Percentiles rank a stretch among this genome's conserved stretches.
Conservation (phyloP, 1,284 basidiomycete species). For the Naganishia sp. region DNA sequence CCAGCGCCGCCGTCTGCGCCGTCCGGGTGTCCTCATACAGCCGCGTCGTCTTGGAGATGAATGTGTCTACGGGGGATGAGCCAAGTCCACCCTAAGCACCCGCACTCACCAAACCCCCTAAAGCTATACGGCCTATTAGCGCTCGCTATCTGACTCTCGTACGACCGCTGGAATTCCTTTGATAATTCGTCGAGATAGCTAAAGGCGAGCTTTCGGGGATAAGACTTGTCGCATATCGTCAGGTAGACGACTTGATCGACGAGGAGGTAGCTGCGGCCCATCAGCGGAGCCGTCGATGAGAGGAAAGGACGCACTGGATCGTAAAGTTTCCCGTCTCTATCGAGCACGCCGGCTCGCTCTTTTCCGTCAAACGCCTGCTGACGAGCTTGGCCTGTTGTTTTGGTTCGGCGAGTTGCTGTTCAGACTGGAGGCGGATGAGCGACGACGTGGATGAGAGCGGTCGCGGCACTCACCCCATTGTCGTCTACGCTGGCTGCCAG, state of each 20-base stretch:
- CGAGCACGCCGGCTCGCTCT: conserved; percentile 91
- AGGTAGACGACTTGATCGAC: conserved; percentile 90
- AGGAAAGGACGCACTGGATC: conserved; percentile 68
- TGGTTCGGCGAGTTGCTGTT: conserved; percentile 89
- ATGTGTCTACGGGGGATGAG: conserved; percentile 68
- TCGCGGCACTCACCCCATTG: conserved; percentile 67
- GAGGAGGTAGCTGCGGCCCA: conserved; percentile 78
- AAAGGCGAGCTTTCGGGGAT: conserved; percentile 96
- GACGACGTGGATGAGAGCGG: neutral
- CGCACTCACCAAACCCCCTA: conserved; percentile 80
- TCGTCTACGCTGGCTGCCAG: conserved; percentile 93
- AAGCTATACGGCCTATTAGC: conserved; percentile 91
- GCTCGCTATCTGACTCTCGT: conserved; percentile 82
- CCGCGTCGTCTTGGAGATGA: conserved; percentile 96
- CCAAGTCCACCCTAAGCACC: neutral
- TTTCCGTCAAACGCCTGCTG: conserved; percentile 87
- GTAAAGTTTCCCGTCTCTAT: conserved; percentile 95
- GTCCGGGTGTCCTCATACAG: conserved; percentile 92
- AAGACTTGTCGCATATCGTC: conserved; percentile 93
- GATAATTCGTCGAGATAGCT: conserved; percentile 95
- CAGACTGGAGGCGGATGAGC: conserved; percentile 64
- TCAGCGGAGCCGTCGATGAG: neutral
- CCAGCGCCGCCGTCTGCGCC: conserved; percentile 60
- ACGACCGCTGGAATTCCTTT: conserved; percentile 90
- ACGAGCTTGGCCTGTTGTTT: conserved; percentile 98